Evolutionary conservation across 495 filamentous ascomycete species (phyloP).

Genomic region (Daldinia decipiens): DNA sequence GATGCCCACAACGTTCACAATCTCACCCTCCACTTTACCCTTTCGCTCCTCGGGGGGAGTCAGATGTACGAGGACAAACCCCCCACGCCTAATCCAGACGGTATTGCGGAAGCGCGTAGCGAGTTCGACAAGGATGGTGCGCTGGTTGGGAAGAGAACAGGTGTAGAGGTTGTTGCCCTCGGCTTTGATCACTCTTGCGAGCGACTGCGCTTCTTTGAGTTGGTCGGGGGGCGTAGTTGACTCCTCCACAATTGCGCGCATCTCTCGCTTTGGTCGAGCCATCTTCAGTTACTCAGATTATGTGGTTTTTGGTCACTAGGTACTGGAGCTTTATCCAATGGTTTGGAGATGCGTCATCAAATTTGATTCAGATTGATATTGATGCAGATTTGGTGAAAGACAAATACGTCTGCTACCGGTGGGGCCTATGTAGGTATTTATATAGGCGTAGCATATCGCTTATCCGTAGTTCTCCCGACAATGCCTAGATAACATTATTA

Average conservation of each 20-base stretch:
- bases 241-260: constrained; percentile 77
- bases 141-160: constrained; percentile 68
- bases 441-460: background rate
- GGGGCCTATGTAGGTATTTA: background rate
- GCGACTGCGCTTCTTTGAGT: constrained; percentile 70
- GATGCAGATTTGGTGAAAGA: background rate
- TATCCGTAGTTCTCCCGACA: constrained; percentile 2
- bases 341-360: constrained; percentile 3
- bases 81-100: constrained; percentile 88
- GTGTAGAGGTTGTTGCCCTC: constrained; percentile 89
- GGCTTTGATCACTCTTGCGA: constrained; percentile 80
- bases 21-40: constrained; percentile 87
- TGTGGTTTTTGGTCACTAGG: too few species aligned
- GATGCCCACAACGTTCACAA: constrained; percentile 90
- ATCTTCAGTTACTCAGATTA: constrained; percentile 54
- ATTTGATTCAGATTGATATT: background rate
- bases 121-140: constrained; percentile 77
- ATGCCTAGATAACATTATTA: background rate
- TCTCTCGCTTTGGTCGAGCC: constrained; percentile 77
- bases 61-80: constrained; percentile 85
- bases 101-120: constrained; percentile 84
- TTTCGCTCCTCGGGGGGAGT: constrained; percentile 68
- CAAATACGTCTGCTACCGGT: background rate
- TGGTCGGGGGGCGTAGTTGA: constrained; percentile 77
- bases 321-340: background rate